These are phyloP conservation scores for Chlorencoelia australis DNA, from an alignment of 2,329 filamentous ascomycete species.

Conservation along the genomic window DNA sequence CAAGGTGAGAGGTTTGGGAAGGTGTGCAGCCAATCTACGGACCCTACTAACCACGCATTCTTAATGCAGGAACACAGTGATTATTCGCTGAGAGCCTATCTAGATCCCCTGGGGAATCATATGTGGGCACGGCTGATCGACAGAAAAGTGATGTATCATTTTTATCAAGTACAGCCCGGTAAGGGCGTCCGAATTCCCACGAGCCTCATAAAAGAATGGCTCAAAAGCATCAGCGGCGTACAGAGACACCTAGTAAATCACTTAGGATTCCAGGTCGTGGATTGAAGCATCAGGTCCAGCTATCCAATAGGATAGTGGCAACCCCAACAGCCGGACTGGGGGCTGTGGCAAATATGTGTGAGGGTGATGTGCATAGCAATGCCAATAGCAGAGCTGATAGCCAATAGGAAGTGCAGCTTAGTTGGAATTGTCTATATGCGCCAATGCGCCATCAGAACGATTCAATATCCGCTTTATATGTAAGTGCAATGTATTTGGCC, in stretches of 20 bases:
- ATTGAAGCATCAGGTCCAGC: too few species aligned
- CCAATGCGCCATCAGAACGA: conserved; percentile 2
- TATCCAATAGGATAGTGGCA: too few species aligned
- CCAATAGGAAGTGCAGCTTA: neutral
- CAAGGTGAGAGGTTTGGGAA: too few species aligned
- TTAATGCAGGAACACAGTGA: conserved; percentile 7
- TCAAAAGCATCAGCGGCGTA: conserved; percentile 5
- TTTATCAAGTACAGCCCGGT: conserved; percentile 7
- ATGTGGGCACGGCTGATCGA: conserved; percentile 3
- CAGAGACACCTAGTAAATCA: conserved; percentile 1
- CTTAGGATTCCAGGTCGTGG: too few species aligned
- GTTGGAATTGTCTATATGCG: neutral
- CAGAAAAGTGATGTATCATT: conserved; percentile 8
- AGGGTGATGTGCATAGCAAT: conserved; percentile 5
- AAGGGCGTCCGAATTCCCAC: conserved; percentile 3
- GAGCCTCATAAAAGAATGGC: conserved; percentile 6
- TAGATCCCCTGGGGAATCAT: conserved; percentile 6
- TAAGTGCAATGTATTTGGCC: neutral
- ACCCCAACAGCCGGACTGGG: too few species aligned
- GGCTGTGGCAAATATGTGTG: conserved; percentile 4
- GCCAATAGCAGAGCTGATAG: conserved; percentile 1
- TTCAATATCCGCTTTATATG: neutral
- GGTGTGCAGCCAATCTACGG: too few species aligned
- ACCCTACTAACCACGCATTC: too few species aligned
- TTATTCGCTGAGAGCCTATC: conserved; percentile 5